Conservation (phyloP, 441 rosid species). For the Croton setiger region DNA sequence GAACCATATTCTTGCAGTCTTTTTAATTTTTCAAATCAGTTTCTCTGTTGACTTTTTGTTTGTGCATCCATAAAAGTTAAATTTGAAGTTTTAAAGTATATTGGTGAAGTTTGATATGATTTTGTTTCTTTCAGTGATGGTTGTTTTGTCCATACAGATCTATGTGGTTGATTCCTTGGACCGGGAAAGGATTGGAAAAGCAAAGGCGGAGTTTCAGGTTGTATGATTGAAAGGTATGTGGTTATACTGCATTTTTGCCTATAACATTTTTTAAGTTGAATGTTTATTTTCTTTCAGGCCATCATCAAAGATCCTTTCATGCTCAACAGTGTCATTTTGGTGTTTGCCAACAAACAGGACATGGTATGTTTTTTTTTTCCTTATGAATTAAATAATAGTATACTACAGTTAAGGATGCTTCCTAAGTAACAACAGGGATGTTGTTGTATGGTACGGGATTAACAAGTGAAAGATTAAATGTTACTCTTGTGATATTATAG, state of each 20-base stretch:
- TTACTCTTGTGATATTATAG: too few relatives aligned
- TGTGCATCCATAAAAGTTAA: neutral
- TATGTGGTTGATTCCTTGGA: conserved; percentile 99
- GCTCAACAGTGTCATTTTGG: conserved; percentile 91
- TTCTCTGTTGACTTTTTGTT: conserved; percentile 2
- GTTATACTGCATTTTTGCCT: conserved; percentile 17
- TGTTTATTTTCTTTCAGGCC: conserved; percentile 48
- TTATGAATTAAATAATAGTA: neutral
- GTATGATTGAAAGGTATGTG: conserved; percentile 19
- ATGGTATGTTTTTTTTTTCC: conserved; percentile 52
- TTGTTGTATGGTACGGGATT: too few relatives aligned
- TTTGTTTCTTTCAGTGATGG: neutral
- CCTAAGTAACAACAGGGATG: neutral
- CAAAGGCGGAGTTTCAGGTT: conserved; percentile 96
- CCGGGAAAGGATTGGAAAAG: conserved; percentile 90
- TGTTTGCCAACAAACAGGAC: conserved; percentile 99
- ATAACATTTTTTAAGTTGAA: conserved; percentile 27
- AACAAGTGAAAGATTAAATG: too few relatives aligned
- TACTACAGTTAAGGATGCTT: neutral
- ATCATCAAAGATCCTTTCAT: conserved; percentile 96
- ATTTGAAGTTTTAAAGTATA: neutral
- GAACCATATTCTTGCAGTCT: conserved; percentile 5
- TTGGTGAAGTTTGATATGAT: neutral
- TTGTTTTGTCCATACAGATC: conserved; percentile 44
- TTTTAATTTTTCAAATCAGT: neutral